Evolutionary conservation across 148 eudicot species (phyloP).

Genomic region (Dianthus caryophyllus): DNA sequence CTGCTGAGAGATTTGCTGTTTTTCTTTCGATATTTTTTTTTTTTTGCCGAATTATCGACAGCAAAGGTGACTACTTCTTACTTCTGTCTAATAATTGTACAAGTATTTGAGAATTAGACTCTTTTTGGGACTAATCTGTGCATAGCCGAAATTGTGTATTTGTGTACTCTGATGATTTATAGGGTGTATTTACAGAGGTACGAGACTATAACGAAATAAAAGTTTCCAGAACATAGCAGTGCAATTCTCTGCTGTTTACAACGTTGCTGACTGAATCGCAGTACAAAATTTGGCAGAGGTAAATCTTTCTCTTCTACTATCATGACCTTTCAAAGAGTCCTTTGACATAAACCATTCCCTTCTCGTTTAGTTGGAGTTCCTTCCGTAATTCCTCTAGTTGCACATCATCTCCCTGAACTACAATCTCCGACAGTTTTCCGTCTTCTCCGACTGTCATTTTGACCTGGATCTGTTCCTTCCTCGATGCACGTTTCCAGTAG

Average conservation of each 20-base stretch:
- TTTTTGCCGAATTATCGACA: not conserved
- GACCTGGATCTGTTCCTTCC: constrained; percentile 91
- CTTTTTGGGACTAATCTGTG: no score
- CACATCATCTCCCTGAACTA: constrained; percentile 88
- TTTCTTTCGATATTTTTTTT: not conserved
- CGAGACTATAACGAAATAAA: not conserved
- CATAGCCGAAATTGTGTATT: no score
- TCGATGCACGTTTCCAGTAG: constrained; percentile 80
- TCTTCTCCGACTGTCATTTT: constrained; percentile 82
- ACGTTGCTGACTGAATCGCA: not conserved
- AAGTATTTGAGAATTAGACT: no score
- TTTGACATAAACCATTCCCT: constrained; percentile 96
- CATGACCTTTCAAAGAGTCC: constrained; percentile 67
- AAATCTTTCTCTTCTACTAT: not conserved
- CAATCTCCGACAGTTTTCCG: constrained; percentile 57
- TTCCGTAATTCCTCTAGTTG: constrained; percentile 83
- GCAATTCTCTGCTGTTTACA: constrained; percentile 2
- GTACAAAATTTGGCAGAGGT: constrained; percentile 7
- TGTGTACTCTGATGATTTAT: not conserved
- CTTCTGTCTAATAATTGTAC: no score
- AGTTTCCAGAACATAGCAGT: not conserved
- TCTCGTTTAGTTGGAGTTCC: constrained; percentile 74
- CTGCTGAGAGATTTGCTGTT: not conserved
- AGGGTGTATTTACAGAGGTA: constrained; percentile 14
- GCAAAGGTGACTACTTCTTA: no score